Percentiles rank a stretch among this genome's conserved stretches.
phyloP scores from a whole-genome alignment of 2,329 filamentous ascomycete genomes.

The Coleophoma crateriformis region DNA sequence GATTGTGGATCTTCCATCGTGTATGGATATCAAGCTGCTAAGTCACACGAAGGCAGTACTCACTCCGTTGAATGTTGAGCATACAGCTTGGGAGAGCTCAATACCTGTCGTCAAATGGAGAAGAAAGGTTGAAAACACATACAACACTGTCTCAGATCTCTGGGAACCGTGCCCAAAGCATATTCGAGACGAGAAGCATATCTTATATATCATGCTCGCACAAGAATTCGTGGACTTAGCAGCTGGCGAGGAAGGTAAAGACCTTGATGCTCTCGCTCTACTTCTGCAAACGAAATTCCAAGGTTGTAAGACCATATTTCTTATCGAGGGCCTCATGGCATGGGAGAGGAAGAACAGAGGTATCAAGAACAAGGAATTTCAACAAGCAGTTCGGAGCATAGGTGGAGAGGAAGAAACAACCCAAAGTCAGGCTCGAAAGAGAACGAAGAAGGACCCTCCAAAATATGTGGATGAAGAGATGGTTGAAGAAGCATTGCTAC shows the following conservation, averaged over 20 bases:
- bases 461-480: constrained; percentile 60
- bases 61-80: constrained; percentile 41
- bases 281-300: constrained; percentile 49
- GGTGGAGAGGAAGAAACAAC: constrained; percentile 28
- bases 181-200: constrained; percentile 40
- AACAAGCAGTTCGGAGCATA: constrained; percentile 53
- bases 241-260: constrained; percentile 36
- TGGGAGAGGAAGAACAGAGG: constrained; percentile 68
- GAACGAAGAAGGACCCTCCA: constrained; percentile 31
- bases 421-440: constrained; percentile 15
- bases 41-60: constrained; percentile 46
- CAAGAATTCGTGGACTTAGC: constrained; percentile 61
- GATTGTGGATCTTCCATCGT: constrained; percentile 64
- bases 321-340: constrained; percentile 62
- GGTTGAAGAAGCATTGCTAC: constrained; percentile 66
- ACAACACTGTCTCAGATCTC: constrained; percentile 37
- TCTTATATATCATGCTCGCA: constrained; percentile 53
- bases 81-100: constrained; percentile 37
- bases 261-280: constrained; percentile 53
- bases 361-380: constrained; percentile 61
- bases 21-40: constrained; percentile 41
- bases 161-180: constrained; percentile 41
- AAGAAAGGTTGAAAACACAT: constrained; percentile 42
- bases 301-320: constrained; percentile 53
- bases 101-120: constrained; percentile 47